Evolutionary conservation across 176 grass and related monocot species (phyloP), one percentile per base, ranked within the genome.

Genomic region (Calamus simplicifolius): DNA sequence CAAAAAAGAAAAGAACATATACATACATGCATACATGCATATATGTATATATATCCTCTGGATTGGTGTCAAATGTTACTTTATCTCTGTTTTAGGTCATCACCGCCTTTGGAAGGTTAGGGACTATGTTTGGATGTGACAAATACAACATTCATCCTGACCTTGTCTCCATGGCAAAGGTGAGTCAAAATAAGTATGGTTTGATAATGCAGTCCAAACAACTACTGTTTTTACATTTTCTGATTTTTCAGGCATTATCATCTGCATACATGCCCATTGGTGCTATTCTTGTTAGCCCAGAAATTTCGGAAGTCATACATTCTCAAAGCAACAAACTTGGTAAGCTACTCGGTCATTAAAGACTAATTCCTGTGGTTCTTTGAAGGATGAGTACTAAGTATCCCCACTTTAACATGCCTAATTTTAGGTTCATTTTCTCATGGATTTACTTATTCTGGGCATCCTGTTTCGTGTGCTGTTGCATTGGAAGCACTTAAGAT

Each of bases 241-340:
- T 63, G 26, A 51, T 66, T 15, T 57, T 81, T 16, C 55, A 98
- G 93, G 93, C 93, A 59, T 87, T 98, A 82, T 98, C 93, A 51
- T 92, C 88, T 65, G 93, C 84, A 2, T 98, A 98, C 69, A 58
- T 92, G 28, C 93, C 93, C 4, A 98, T 98, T 49, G 93, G 84
- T 55, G 93, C 87, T 50, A 88, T 66, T 56, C 76, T 98, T 52
- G 93, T 92, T 75, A 85, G 93, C 75, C 93, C 78, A 5, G 84
- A 98, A 85, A 92, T 98, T 77, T 69, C 79, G 66, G 81, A 85
- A 26, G 84, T 98, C 30, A 79, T 98, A 65, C 65, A 92, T 78
- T 88, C 87, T 77, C 87, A 98, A 73, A 98, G 93, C 79, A 98
- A 85, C 63, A 92, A 92, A 59, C 87, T 98, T 30, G 93, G 93